phyloP scores from a whole-genome alignment of 257 asterid species.

The Fraxinus quadrangulata region DNA sequence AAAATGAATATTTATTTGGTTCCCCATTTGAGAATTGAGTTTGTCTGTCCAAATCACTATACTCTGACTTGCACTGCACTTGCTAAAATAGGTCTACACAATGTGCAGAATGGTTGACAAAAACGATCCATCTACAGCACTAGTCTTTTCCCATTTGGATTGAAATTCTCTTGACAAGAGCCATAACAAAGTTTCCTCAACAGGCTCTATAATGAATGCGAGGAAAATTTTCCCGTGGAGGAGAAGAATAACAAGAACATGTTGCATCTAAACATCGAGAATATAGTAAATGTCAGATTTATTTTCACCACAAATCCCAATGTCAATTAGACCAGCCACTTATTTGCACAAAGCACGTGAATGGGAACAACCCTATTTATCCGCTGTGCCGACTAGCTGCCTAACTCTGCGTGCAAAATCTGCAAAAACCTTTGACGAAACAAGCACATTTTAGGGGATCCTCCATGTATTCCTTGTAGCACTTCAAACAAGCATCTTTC shows the following conservation, averaged over 20 bases:
- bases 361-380: constrained; percentile 32
- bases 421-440: constrained; percentile 60
- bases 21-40: too few relatives aligned
- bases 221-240: not conserved
- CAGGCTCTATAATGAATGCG: too few relatives aligned
- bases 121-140: too few relatives aligned
- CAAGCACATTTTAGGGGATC: constrained; percentile 75
- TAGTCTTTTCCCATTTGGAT: too few relatives aligned
- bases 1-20: too few relatives aligned
- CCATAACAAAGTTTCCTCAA: too few relatives aligned
- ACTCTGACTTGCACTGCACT: too few relatives aligned
- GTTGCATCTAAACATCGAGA: not conserved
- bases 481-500: constrained; percentile 67
- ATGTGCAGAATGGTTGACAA: too few relatives aligned
- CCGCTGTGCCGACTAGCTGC: constrained; percentile 48
- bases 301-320: not conserved
- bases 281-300: not conserved
- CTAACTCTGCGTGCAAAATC: constrained; percentile 74
- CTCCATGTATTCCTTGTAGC: constrained; percentile 74
- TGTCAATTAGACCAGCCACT: not conserved
- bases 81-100: too few relatives aligned
- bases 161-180: too few relatives aligned
- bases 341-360: not conserved
- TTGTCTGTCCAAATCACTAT: too few relatives aligned
- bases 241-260: not conserved